Percentiles rank a stretch among this genome's conserved stretches.
These are phyloP conservation scores for Termitomyces titanicus DNA, from an alignment of 768 basidiomycete species.

Conservation along the genomic window DNA sequence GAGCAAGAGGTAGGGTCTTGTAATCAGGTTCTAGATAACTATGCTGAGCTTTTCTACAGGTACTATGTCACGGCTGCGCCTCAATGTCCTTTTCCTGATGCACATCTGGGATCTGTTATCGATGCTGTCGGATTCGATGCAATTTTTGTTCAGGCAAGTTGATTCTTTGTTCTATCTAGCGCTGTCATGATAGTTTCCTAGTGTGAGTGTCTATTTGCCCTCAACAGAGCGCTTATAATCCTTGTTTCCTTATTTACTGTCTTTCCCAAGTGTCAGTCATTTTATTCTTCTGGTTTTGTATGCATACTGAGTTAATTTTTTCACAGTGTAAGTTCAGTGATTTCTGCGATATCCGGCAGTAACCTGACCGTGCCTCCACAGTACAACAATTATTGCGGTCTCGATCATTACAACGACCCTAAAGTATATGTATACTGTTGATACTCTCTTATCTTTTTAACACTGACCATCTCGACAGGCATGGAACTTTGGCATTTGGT, in stretches of 20 bases:
- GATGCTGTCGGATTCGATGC: conserved; percentile 65
- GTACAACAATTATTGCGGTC: conserved; percentile 28
- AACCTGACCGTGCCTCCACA: conserved; percentile 8
- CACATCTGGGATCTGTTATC: conserved; percentile 53
- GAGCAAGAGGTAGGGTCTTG: conserved; percentile 43
- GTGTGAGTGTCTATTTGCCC: conserved; percentile 9
- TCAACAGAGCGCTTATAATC: not conserved
- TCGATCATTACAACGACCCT: conserved; percentile 52
- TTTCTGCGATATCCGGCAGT: not conserved
- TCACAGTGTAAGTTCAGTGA: conserved; percentile 6
- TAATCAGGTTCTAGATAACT: too few species aligned
- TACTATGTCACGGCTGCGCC: conserved; percentile 66
- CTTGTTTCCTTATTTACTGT: not conserved
- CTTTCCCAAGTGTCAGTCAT: conserved; percentile 5
- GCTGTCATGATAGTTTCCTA: not conserved
- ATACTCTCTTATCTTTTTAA: conserved; percentile 8
- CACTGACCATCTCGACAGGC: conserved; percentile 29
- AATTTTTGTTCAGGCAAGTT: conserved; percentile 44
- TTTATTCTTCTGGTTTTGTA: not conserved
- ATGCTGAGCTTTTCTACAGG: conserved; percentile 24
- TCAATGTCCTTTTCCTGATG: conserved; percentile 70
- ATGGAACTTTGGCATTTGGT: conserved; percentile 62
- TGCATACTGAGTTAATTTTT: not conserved
- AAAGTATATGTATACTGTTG: conserved; percentile 26
- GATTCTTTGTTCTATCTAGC: not conserved